phyloP scores from a whole-genome alignment of 805 yeast genomes.

The Hanseniaspora mollemarum region DNA sequence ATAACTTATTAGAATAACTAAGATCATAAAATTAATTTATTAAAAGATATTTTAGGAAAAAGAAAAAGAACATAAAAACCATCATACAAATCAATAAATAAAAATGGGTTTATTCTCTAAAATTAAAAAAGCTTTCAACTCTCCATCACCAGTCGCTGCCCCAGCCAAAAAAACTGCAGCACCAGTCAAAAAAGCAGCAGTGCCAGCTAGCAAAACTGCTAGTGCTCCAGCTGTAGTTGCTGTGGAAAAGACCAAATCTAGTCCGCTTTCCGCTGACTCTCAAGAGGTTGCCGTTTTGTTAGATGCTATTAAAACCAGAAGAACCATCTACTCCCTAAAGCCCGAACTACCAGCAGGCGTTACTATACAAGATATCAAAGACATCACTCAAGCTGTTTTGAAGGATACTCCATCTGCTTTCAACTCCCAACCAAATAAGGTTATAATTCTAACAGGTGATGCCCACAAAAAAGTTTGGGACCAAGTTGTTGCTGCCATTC shows the following conservation, averaged over 20 bases:
- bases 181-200: slow-evolving; percentile 2
- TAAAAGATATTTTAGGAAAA: too few relatives aligned
- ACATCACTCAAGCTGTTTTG: slow-evolving; percentile 34
- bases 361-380: slow-evolving; percentile 33
- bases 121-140: slow-evolving; percentile 4
- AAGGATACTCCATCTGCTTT: slow-evolving; percentile 42
- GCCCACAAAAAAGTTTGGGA: slow-evolving; percentile 39
- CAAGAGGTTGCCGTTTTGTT: background rate
- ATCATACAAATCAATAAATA: background rate
- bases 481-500: slow-evolving; percentile 32
- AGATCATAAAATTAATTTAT: too few relatives aligned
- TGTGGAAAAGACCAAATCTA: background rate
- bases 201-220: background rate
- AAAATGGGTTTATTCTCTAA: slow-evolving; percentile 6
- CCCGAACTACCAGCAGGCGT: slow-evolving; percentile 37
- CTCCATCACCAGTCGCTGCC: background rate
- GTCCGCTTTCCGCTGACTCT: background rate
- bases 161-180: background rate
- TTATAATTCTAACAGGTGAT: slow-evolving; percentile 37
- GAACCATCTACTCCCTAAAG: slow-evolving; percentile 38
- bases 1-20: too few relatives aligned
- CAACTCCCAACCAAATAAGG: slow-evolving; percentile 43
- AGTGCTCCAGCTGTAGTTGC: background rate
- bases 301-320: slow-evolving; percentile 26
- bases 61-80: background rate